A percentile compares a stretch with the other conserved stretches of the same genome.
phyloP scores from a whole-genome alignment of 2,329 filamentous ascomycete species.

The Macrophomina phaseolina region DNA sequence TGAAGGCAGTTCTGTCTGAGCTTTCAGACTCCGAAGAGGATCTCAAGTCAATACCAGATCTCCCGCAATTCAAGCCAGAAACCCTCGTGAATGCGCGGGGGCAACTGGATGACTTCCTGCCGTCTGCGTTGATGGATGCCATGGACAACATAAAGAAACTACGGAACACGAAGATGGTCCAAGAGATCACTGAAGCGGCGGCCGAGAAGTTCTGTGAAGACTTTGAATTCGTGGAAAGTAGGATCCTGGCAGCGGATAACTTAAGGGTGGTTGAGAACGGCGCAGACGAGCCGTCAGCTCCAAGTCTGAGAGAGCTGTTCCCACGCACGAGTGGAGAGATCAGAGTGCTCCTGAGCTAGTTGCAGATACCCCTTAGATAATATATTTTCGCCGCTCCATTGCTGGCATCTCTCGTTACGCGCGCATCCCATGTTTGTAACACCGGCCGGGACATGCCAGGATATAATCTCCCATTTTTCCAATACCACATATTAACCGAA shows the following conservation, averaged over 20 bases:
- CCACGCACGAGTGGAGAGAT: slow-evolving; percentile 70
- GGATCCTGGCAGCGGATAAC: slow-evolving; percentile 65
- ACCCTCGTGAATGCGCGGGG: slow-evolving; percentile 73
- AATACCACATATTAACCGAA: not conserved
- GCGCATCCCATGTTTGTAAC: not conserved
- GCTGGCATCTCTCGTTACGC: slow-evolving; percentile 2
- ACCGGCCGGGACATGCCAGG: not conserved
- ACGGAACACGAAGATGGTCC: slow-evolving; percentile 72
- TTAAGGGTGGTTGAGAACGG: slow-evolving; percentile 45
- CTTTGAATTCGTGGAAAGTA: slow-evolving; percentile 74
- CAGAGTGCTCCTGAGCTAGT: slow-evolving; percentile 64
- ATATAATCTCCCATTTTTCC: not conserved
- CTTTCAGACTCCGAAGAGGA: slow-evolving; percentile 53
- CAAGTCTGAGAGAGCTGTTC: slow-evolving; percentile 61
- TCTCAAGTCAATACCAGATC: slow-evolving; percentile 59
- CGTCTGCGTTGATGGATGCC: slow-evolving; percentile 91
- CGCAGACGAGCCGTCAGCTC: slow-evolving; percentile 44
- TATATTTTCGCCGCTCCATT: not conserved
- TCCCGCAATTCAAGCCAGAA: slow-evolving; percentile 64
- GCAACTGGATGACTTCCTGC: slow-evolving; percentile 85
- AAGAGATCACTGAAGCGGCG: slow-evolving; percentile 80
- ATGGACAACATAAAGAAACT: slow-evolving; percentile 79
- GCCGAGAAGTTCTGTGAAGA: slow-evolving; percentile 83
- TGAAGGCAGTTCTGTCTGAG: slow-evolving; percentile 64
- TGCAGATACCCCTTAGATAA: slow-evolving; percentile 10